A percentile compares a stretch with the other conserved stretches of the same genome.
phyloP scores from a whole-genome alignment of 805 yeast species.

The Hanseniaspora occidentalis region DNA sequence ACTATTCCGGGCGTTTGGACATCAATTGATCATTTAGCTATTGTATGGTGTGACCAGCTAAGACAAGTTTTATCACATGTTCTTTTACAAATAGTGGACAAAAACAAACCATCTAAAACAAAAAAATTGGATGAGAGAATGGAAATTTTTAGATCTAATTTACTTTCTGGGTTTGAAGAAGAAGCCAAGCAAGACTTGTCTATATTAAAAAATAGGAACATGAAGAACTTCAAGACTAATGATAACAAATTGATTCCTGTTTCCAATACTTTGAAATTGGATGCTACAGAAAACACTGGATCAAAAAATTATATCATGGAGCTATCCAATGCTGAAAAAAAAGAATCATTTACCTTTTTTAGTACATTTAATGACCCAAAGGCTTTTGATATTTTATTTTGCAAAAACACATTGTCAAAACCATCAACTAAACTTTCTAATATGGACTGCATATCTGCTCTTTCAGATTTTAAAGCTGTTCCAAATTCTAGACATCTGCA shows the following conservation, averaged over 20 bases:
- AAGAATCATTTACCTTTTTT: neutral
- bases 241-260: no score
- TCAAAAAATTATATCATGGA: no score
- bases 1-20: constrained; percentile 91
- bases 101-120: constrained; percentile 34
- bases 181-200: constrained; percentile 19
- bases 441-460: neutral
- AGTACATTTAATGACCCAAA: neutral
- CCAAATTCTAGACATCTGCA: neutral
- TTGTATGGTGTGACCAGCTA: constrained; percentile 92
- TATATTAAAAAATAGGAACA: constrained; percentile 5
- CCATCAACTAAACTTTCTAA: no score
- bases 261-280: no score
- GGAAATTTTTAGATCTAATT: constrained; percentile 33
- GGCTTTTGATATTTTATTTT: neutral
- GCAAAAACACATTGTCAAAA: no score
- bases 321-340: no score
- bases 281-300: no score
- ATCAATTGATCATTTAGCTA: constrained; percentile 85
- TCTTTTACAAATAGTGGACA: constrained; percentile 49
- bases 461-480: neutral
- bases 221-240: neutral
- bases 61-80: constrained; percentile 49
- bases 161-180: constrained; percentile 47
- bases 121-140: constrained; percentile 43